Evolutionary conservation across 2,329 filamentous ascomycete genomes (phyloP).

Genomic region (Daldinia sp.): DNA sequence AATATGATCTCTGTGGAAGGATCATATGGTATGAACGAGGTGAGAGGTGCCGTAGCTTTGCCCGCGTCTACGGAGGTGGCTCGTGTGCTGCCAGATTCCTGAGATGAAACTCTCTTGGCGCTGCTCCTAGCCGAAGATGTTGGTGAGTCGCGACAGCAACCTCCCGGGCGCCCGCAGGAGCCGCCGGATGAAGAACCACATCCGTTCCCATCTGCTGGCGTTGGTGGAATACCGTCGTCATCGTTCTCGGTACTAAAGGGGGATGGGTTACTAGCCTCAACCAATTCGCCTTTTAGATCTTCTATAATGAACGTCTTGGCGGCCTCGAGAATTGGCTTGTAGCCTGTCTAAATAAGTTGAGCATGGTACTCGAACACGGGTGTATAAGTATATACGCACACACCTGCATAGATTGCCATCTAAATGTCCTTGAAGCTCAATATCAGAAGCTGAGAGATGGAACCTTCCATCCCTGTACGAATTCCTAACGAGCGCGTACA

Average conservation of each 20-base stretch:
- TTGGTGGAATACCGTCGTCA: not conserved
- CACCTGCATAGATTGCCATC: conserved; percentile 83
- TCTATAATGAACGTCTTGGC: conserved; percentile 82
- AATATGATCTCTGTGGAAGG: conserved; percentile 94
- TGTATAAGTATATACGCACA: conserved; percentile 61
- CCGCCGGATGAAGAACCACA: conserved; percentile 9
- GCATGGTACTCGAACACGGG: not conserved
- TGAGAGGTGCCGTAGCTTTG: conserved; percentile 70
- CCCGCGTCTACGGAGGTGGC: conserved; percentile 55
- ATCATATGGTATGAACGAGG: conserved; percentile 81
- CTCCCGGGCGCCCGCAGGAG: conserved; percentile 48
- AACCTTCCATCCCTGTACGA: conserved; percentile 64
- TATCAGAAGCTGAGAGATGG: conserved; percentile 68
- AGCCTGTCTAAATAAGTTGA: conserved; percentile 68
- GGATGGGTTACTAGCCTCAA: conserved; percentile 16
- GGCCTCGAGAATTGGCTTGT: conserved; percentile 89
- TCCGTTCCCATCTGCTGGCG: not conserved
- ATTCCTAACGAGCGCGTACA: conserved; percentile 82
- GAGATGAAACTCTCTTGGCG: conserved; percentile 64
- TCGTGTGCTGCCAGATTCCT: conserved; percentile 71
- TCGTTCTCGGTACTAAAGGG: conserved; percentile 1
- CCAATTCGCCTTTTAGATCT: conserved; percentile 51
- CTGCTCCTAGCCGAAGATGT: conserved; percentile 66
- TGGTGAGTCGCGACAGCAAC: conserved; percentile 50
- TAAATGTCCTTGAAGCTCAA: conserved; percentile 90